Evolutionary conservation across 306 rosid genomes (phyloP).

Genomic region (Benincasa hispida): DNA sequence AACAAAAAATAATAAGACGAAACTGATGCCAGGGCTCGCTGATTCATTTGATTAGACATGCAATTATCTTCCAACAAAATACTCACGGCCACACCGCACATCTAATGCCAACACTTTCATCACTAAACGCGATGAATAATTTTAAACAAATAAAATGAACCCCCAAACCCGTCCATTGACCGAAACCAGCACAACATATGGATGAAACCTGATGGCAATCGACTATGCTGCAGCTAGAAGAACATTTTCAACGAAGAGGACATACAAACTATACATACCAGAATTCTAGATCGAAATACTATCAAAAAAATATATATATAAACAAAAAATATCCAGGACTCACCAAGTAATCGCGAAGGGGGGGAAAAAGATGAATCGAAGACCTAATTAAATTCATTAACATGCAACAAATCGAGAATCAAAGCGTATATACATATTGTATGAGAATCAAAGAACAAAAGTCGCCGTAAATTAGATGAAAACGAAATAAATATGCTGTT

Average conservation of each 20-base stretch:
- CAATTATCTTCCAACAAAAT: not conserved
- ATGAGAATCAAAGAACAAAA: constrained; percentile 1
- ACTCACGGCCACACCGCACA: not conserved
- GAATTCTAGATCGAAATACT: not conserved
- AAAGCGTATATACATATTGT: constrained; percentile 12
- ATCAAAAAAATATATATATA: not conserved
- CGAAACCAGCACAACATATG: not conserved
- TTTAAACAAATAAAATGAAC: not conserved
- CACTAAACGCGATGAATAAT: not conserved
- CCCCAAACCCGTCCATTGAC: constrained; percentile 8
- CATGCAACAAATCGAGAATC: constrained; percentile 18
- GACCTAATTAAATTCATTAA: constrained; percentile 17
- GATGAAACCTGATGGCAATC: constrained; percentile 14
- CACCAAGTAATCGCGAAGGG: not conserved
- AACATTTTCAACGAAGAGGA: not conserved
- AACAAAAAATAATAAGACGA: not conserved
- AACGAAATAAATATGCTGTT: not conserved
- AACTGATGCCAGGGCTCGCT: not conserved
- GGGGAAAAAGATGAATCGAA: constrained; percentile 6
- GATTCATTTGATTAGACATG: not conserved
- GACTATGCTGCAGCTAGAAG: not conserved
- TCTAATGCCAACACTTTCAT: not conserved
- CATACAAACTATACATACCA: not conserved
- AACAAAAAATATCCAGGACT: not conserved
- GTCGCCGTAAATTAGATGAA: not conserved